Base-by-base conservation (phyloP, 2,329 filamentous ascomycete genomes). In the Penicillium sp. region DNA sequence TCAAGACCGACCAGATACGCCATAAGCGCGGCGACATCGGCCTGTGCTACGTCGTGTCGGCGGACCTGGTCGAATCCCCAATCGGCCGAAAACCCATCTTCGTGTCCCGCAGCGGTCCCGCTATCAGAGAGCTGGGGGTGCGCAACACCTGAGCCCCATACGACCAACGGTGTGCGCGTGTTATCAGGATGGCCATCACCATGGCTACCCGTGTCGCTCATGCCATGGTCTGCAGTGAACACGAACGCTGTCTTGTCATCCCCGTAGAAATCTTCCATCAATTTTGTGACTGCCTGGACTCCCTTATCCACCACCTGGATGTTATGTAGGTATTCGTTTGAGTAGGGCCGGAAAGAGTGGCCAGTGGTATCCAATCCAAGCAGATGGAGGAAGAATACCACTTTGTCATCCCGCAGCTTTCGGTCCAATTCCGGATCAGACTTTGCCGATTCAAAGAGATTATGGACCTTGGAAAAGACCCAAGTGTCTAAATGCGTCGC, bases 141-240 rank as follows among this genome's bases (percentile, higher is more conserved):
- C 3, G 91, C 91, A 36, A 97, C 84, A 8, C 94, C 94, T 50
- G 94, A 91, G 10, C 94, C 94, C 94, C 94, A 99, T 2, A 83
- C 86, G 62, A 99, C 90, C 30, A 99, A 78, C 0, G 94, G 94
- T 0, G 94, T 99, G 47, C 94, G 84, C 3, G 94, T 99, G 67
- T 97, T 99, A 72, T 99, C 90, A 0, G 94, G 94, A 73, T 99
- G 92, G 7, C 94, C 94, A 71, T 99, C 94, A 35, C 95, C 95
- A 71, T 99, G 95, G 64, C 92, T 97, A n/a, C 95, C 94, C 87
- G 89, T 97, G 73, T 99, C 94, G 68, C 91, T 97, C 94, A 99
- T 99, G 16, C 94, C 94, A 72, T 99, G 94, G 68, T 99, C 94
- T 7, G 94, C 94, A 1, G 95, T 99, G 70, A 99, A 99, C 14